Percentiles rank a stretch among this genome's conserved stretches.
Conservation (phyloP, 78 protist genomes). For the Polysphondylium violaceum region DNA sequence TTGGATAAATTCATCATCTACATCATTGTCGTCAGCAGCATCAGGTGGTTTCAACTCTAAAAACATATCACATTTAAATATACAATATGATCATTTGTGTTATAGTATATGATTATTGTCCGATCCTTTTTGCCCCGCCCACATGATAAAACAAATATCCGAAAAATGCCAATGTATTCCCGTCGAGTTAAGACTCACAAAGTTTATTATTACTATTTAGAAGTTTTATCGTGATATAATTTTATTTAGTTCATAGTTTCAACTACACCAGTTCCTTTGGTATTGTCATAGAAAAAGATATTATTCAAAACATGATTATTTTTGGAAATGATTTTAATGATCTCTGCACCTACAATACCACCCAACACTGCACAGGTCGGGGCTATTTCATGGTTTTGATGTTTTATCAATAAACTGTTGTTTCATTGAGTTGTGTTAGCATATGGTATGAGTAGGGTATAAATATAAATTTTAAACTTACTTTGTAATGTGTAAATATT, state of each 20-base stretch:
- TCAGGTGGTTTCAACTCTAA: too few species aligned
- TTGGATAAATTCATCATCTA: too few species aligned
- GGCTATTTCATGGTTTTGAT: conserved; percentile 35
- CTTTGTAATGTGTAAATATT: not conserved
- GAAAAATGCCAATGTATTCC: too few species aligned
- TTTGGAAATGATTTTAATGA: conserved; percentile 61
- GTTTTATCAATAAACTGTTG: not conserved
- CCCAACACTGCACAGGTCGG: conserved; percentile 83
- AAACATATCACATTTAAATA: too few species aligned
- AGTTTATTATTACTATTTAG: too few species aligned
- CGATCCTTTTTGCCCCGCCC: too few species aligned
- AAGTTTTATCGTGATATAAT: too few species aligned
- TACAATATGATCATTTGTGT: too few species aligned
- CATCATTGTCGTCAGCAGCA: too few species aligned
- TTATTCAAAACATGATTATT: conserved; percentile 70
- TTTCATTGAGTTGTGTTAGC: not conserved
- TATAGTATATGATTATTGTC: too few species aligned
- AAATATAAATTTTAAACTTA: not conserved
- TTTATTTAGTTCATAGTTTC: conserved; percentile 30
- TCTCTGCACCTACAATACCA: conserved; percentile 75
- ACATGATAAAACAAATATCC: too few species aligned
- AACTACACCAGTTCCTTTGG: conserved; percentile 51
- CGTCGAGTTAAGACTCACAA: too few species aligned
- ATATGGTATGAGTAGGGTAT: not conserved
- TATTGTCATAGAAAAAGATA: conserved; percentile 40